Evolutionary conservation across 2,329 filamentous ascomycete species (phyloP).

Genomic region (Ascochyta koolunga): DNA sequence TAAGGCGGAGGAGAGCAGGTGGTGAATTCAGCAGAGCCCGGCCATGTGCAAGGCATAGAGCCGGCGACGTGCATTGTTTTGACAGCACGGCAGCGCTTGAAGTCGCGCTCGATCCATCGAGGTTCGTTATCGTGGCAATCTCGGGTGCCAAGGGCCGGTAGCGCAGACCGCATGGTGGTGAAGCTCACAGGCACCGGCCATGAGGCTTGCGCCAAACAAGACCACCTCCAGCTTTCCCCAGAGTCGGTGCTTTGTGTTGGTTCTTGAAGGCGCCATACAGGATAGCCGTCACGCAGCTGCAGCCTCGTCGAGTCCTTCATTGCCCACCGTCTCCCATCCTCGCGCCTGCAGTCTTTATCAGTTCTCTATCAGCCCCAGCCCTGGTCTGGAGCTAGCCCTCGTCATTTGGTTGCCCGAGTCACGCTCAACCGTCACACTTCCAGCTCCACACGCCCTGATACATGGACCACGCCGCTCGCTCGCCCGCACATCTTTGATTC

Average conservation of each 20-base stretch:
- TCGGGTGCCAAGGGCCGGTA: slow-evolving; percentile 13
- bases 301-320: slow-evolving; percentile 21
- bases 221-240: slow-evolving; percentile 31
- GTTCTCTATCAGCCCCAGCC: slow-evolving; percentile 14
- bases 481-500: slow-evolving; percentile 1
- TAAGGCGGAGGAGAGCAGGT: too few species aligned
- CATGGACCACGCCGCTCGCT: slow-evolving; percentile 1
- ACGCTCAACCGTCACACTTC: slow-evolving; percentile 37
- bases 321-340: slow-evolving; percentile 4
- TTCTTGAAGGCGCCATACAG: slow-evolving; percentile 20
- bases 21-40: too few species aligned
- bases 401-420: slow-evolving; percentile 39
- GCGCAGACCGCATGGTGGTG: slow-evolving; percentile 21
- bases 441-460: slow-evolving; percentile 14
- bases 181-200: slow-evolving; percentile 17
- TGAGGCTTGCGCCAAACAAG: slow-evolving; percentile 14
- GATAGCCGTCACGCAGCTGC: slow-evolving; percentile 14
- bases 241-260: slow-evolving; percentile 20
- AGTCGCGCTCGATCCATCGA: neutral
- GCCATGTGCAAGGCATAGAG: too few species aligned
- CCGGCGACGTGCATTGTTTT: too few species aligned
- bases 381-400: slow-evolving; percentile 26
- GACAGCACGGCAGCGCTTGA: too few species aligned
- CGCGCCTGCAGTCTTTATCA: slow-evolving; percentile 19
- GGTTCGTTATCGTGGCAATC: slow-evolving; percentile 8